Evolutionary conservation across 176 grass and related monocot genomes (phyloP).

Genomic region (Hordeum marinum): DNA sequence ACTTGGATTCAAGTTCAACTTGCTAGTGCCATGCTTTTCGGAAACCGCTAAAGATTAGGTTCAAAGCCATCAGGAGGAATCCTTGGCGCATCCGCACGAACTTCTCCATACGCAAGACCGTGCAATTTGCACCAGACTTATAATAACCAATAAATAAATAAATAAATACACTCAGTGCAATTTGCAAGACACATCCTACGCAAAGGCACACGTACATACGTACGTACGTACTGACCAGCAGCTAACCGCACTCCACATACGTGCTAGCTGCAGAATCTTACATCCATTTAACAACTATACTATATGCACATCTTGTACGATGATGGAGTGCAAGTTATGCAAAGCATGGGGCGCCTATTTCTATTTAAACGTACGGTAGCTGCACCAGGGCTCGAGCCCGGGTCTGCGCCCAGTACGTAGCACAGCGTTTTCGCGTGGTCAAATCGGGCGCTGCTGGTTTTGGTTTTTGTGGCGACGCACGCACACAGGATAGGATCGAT

Average conservation of each 20-base stretch:
- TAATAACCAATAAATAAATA: background rate
- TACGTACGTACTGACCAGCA: background rate
- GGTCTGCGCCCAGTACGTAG: background rate
- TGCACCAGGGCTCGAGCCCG: background rate
- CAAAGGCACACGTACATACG: background rate
- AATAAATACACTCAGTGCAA: background rate
- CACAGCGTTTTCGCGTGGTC: slow-evolving; percentile 10
- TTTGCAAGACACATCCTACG: background rate
- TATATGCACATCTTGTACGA: background rate
- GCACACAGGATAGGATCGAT: background rate
- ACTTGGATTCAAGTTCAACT: background rate
- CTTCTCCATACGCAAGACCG: background rate
- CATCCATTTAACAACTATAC: too few species aligned
- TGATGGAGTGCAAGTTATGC: background rate
- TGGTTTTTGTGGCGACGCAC: background rate
- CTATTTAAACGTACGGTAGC: background rate
- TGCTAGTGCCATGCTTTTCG: background rate
- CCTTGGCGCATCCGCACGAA: background rate
- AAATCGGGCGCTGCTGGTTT: slow-evolving; percentile 10
- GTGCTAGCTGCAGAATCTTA: too few species aligned
- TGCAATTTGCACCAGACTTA: background rate
- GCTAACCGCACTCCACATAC: too few species aligned
- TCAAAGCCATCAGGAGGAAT: background rate
- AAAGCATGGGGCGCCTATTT: background rate
- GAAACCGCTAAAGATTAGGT: background rate